Evolutionary conservation across 2,329 filamentous ascomycete species (phyloP).

Genomic region (Trichoderma atroviride): DNA sequence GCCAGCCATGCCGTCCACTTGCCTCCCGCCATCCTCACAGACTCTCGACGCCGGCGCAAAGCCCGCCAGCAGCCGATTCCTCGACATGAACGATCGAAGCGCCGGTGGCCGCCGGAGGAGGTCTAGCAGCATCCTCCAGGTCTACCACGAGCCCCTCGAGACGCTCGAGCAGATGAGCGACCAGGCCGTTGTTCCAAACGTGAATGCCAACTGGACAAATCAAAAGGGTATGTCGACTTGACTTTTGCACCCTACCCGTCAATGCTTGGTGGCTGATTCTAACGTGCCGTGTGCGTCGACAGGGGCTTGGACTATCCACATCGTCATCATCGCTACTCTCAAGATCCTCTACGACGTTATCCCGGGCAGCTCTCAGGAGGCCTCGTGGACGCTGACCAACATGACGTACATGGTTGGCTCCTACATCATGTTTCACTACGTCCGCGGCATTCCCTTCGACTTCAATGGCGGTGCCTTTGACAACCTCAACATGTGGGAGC

Average conservation of each 20-base stretch:
- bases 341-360: slow-evolving; percentile 98
- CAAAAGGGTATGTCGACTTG: slow-evolving; percentile 74
- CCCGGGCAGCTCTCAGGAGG: slow-evolving; percentile 94
- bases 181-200: slow-evolving; percentile 89
- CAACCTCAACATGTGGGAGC: slow-evolving; percentile 99
- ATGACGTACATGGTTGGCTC: slow-evolving; percentile 99
- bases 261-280: background rate
- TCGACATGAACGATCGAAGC: slow-evolving; percentile 62
- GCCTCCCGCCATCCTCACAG: slow-evolving; percentile 82
- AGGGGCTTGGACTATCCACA: slow-evolving; percentile 98
- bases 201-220: slow-evolving; percentile 99
- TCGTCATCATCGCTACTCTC: slow-evolving; percentile 85
- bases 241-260: background rate
- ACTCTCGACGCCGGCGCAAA: slow-evolving; percentile 86
- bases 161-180: slow-evolving; percentile 97
- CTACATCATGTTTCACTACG: slow-evolving; percentile 99
- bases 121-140: slow-evolving; percentile 88
- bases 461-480: slow-evolving; percentile 99
- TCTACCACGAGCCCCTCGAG: slow-evolving; percentile 96
- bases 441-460: slow-evolving; percentile 96
- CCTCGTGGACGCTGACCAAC: slow-evolving; percentile 97
- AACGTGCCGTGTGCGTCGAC: slow-evolving; percentile 18
- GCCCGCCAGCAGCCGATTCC: slow-evolving; percentile 62
- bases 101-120: slow-evolving; percentile 80
- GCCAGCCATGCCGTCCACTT: slow-evolving; percentile 76